Evolutionary conservation across 1,284 basidiomycete species (phyloP), one percentile per base, ranked within the genome.

Genomic region (Austroboletus niveus): DNA sequence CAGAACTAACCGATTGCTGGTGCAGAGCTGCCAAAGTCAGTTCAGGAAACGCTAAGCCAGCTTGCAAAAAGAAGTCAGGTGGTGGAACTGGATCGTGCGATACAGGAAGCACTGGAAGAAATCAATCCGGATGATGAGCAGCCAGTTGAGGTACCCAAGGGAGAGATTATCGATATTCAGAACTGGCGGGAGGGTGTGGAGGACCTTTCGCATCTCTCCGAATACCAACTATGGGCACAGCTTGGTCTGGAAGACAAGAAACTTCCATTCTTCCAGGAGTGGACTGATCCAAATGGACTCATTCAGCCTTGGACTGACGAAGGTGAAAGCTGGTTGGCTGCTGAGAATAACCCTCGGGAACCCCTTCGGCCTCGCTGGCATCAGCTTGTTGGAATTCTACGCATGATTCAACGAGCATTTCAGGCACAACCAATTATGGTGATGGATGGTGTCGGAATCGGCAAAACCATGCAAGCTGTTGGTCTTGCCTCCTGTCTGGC

Each of bases 391-490:
- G 51, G 55, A 0, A 59, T 61, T 7, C 38, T 45, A 43, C 14
- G 38, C 0, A 59, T 61, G 53, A 11, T 61, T 0, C 17, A 61
- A 11, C 9, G 31, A 0, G 45, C 30, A 0, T 50, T 60, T 8
- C 4, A 54, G 1, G 42, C 45, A 1, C 0, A 29, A 2, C 52
- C 54, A 0, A 17, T 60, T 0, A 17, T 60, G 1, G 20, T 60
- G 2, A 59, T 60, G 59, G 53, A 60, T n/a, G 53, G 47, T 1
- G 49, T 60, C 5, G 48, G 58, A 0, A 52, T 60, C 6, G 54
- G 58, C 0, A 60, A 60, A 39, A 49, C 54, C 0, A 43, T 60
- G 1, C 59, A 60, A 7, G 52, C 51, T 5, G 24, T 59, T 1
- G 48, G 53, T 1, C 17, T 51, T 3, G 47, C 60, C 3, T 46